These are phyloP conservation scores for Psilocybe cubensis DNA, from an alignment of 768 basidiomycete species.

Conservation along the genomic window DNA sequence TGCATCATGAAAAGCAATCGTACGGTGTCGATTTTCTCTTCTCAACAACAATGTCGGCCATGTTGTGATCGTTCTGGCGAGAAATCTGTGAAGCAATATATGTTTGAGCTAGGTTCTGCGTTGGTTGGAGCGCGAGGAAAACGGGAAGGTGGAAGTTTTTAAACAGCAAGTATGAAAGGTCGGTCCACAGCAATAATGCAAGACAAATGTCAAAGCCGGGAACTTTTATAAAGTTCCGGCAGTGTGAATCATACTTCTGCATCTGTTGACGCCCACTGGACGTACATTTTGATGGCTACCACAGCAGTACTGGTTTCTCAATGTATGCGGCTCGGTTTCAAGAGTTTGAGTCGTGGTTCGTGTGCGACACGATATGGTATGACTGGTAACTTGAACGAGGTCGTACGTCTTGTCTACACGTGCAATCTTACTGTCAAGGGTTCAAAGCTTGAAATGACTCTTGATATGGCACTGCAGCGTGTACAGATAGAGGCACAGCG, in stretches of 20 bases:
- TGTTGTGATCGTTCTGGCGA: not conserved
- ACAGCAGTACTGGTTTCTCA: not conserved
- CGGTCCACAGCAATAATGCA: not conserved
- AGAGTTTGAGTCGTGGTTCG: not conserved
- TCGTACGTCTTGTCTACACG: slow-evolving; percentile 1
- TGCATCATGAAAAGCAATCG: not conserved
- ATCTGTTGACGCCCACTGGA: not conserved
- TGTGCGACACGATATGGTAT: not conserved
- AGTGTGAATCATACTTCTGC: not conserved
- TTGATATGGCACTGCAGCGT: too few relatives aligned
- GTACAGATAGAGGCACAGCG: not conserved
- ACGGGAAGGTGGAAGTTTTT: not conserved
- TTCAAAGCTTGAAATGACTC: too few relatives aligned
- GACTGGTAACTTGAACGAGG: not conserved
- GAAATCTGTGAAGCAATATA: not conserved
- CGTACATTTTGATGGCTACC: not conserved
- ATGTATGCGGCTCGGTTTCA: not conserved
- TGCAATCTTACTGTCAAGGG: slow-evolving; percentile 2
- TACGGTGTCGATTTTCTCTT: slow-evolving; percentile 9
- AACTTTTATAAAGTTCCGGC: not conserved
- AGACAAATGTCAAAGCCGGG: not conserved
- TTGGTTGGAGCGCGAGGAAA: not conserved
- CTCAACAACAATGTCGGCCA: slow-evolving; percentile 6
- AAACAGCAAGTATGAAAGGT: not conserved
- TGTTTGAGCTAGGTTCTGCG: not conserved